A percentile compares a stretch with the other conserved stretches of the same genome.
Evolutionary conservation across 1,139 yeast genomes (phyloP).

Genomic region (Suhomyces kunorum): DNA sequence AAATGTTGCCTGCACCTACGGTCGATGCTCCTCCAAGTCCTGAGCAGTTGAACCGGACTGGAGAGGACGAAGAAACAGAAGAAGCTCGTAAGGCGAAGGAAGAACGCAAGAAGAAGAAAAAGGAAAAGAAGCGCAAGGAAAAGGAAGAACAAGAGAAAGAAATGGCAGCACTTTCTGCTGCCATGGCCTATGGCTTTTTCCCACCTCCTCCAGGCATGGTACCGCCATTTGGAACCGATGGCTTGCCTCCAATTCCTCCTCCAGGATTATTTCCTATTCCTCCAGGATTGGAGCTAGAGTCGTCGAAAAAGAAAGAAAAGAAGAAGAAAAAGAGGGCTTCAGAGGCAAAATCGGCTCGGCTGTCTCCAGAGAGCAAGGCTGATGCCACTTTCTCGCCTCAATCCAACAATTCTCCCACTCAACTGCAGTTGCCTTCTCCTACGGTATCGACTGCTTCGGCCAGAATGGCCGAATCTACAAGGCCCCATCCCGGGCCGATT

Average conservation of each 20-base stretch:
- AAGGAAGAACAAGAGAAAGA: slow-evolving; percentile 24
- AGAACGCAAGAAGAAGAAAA: slow-evolving; percentile 22
- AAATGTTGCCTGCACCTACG: not conserved
- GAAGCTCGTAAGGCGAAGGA: slow-evolving; percentile 17
- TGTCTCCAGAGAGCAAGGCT: slow-evolving; percentile 6
- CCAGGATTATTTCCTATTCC: slow-evolving; percentile 17
- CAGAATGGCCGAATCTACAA: not conserved
- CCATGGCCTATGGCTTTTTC: slow-evolving; percentile 16
- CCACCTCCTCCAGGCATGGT: slow-evolving; percentile 14
- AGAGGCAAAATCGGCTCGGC: slow-evolving; percentile 6
- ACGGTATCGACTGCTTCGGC: slow-evolving; percentile 6
- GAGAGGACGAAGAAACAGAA: slow-evolving; percentile 11
- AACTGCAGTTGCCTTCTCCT: slow-evolving; percentile 11
- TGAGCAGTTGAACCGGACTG: slow-evolving; percentile 5
- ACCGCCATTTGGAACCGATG: slow-evolving; percentile 12
- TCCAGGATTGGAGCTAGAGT: slow-evolving; percentile 13
- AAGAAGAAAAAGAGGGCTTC: slow-evolving; percentile 17
- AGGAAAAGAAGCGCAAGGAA: slow-evolving; percentile 23
- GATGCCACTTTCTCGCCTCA: not conserved
- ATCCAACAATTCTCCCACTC: not conserved
- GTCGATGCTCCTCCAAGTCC: slow-evolving; percentile 3
- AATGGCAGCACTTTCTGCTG: slow-evolving; percentile 24
- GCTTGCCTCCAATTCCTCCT: slow-evolving; percentile 17
- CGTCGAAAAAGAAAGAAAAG: slow-evolving; percentile 19
- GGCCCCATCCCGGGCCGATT: slow-evolving; percentile 6